Percentiles rank a stretch among this genome's conserved stretches.
Conservation (phyloP, 129 eudicot genomes). For the Escallonia rubra region DNA sequence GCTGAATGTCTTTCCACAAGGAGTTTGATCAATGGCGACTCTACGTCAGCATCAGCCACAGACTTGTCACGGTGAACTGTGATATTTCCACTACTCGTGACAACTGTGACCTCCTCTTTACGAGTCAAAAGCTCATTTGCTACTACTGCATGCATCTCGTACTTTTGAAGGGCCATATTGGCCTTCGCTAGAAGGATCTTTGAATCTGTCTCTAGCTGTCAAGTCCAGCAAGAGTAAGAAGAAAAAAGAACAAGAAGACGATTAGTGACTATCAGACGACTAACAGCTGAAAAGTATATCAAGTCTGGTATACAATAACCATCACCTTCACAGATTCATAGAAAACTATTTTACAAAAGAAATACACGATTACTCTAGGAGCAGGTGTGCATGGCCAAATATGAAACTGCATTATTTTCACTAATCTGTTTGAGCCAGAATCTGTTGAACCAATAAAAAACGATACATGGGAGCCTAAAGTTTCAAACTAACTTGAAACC, state of each 20-base stretch:
- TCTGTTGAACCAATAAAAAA: too few species aligned
- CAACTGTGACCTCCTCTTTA: conserved; percentile 79
- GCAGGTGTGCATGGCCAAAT: too few species aligned
- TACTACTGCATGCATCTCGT: conserved; percentile 84
- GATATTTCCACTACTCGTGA: conserved; percentile 39
- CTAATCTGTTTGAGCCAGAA: too few species aligned
- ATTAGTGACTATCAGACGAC: too few species aligned
- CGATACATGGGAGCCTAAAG: too few species aligned
- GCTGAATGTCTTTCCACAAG: conserved; percentile 63
- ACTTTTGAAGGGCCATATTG: conserved; percentile 60
- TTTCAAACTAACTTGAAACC: too few species aligned
- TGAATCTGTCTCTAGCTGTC: conserved; percentile 79
- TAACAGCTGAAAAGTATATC: too few species aligned
- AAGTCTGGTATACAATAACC: too few species aligned
- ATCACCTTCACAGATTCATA: too few species aligned
- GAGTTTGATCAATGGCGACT: conserved; percentile 63
- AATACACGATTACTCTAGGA: too few species aligned
- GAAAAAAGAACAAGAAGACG: background rate
- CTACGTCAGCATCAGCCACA: conserved; percentile 43
- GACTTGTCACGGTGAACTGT: conserved; percentile 55
- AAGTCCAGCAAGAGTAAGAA: background rate
- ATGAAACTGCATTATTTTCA: too few species aligned
- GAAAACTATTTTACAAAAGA: too few species aligned
- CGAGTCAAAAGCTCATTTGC: conserved; percentile 90
- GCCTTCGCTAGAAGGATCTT: conserved; percentile 85